Evolutionary conservation across 2,329 filamentous ascomycete genomes (phyloP).

Genomic region (Pseudocercospora macadamiae): DNA sequence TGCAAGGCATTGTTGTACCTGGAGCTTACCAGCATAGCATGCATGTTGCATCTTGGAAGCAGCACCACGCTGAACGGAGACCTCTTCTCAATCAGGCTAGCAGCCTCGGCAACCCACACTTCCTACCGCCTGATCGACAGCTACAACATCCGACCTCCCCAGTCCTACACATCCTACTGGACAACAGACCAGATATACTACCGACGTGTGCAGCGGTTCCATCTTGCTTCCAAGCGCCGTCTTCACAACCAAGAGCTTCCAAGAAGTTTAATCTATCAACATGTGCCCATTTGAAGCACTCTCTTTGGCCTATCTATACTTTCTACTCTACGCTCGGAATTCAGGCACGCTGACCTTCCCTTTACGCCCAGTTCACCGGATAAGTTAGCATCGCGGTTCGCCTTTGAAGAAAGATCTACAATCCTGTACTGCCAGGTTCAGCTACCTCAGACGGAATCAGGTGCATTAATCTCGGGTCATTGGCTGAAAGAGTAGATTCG

Average conservation of each 20-base stretch:
- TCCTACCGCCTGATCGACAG: not conserved
- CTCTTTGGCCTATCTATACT: slow-evolving; percentile 22
- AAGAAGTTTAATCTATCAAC: slow-evolving; percentile 10
- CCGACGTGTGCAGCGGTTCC: slow-evolving; percentile 3
- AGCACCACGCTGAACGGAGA: not conserved
- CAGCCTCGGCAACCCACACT: slow-evolving; percentile 5
- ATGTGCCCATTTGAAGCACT: slow-evolving; percentile 22
- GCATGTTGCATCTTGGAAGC: not conserved
- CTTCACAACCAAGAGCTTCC: slow-evolving; percentile 5
- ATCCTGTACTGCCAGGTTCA: not conserved
- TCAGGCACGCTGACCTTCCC: slow-evolving; percentile 20
- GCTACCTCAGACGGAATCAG: not conserved
- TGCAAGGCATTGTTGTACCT: not conserved
- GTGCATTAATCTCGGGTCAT: slow-evolving; percentile 13
- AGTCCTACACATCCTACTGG: not conserved
- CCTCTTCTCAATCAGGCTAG: not conserved
- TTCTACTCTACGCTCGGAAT: not conserved
- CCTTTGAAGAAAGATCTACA: not conserved
- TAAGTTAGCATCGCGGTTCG: not conserved
- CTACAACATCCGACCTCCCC: not conserved
- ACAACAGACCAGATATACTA: slow-evolving; percentile 7
- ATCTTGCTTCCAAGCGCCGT: not conserved
- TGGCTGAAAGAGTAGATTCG: slow-evolving; percentile 12
- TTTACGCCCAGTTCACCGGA: slow-evolving; percentile 10
- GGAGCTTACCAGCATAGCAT: not conserved